Conservation (phyloP, 768 basidiomycete genomes). For the Russula sp. region DNA sequence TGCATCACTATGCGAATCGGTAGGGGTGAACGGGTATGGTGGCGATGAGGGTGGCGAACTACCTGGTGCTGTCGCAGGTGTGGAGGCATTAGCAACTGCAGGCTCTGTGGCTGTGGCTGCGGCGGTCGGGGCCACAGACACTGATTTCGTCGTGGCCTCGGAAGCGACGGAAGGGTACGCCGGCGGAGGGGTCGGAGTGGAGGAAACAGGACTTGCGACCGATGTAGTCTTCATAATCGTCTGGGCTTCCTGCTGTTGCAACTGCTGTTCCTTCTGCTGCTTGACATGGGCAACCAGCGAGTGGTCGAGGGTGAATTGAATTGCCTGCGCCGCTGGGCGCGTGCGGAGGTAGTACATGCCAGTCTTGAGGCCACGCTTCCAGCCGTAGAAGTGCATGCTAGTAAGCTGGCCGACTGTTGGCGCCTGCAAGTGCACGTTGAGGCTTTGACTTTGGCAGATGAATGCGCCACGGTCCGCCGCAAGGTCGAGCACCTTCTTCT, state of each 20-base stretch:
- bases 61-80: slow-evolving; percentile 22
- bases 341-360: slow-evolving; percentile 98
- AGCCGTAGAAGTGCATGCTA: slow-evolving; percentile 98
- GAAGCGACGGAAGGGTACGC: slow-evolving; percentile 7
- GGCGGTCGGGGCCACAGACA: neutral
- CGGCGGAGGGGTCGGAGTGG: neutral
- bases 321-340: slow-evolving; percentile 89
- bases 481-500: slow-evolving; percentile 97
- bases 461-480: slow-evolving; percentile 98
- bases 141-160: neutral
- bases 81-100: neutral
- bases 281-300: slow-evolving; percentile 62
- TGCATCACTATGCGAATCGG: slow-evolving; percentile 25
- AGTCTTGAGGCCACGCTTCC: slow-evolving; percentile 99
- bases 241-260: slow-evolving; percentile 9
- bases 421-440: slow-evolving; percentile 88
- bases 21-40: slow-evolving; percentile 23
- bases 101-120: neutral
- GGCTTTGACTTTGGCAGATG: slow-evolving; percentile 92
- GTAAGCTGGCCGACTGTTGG: slow-evolving; percentile 91
- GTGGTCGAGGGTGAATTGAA: slow-evolving; percentile 96
- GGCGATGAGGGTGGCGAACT: slow-evolving; percentile 31
- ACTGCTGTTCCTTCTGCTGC: slow-evolving; percentile 33
- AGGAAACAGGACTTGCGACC: neutral
- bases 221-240: neutral